Percentiles rank a stretch among this genome's conserved stretches.
phyloP scores from a whole-genome alignment of 2,329 filamentous ascomycete species.

The Didymella pinodella region DNA sequence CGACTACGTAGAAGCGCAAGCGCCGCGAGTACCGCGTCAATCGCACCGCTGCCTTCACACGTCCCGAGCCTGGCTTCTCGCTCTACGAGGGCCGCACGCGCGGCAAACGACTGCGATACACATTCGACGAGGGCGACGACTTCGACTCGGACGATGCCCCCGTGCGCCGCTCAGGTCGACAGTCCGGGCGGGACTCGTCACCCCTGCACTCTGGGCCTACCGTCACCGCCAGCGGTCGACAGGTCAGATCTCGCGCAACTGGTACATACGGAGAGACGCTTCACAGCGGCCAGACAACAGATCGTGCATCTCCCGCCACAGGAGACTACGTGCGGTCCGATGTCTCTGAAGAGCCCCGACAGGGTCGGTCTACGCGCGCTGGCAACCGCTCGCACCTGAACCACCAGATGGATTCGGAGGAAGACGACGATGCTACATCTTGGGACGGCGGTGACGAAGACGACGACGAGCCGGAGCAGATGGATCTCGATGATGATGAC shows the following conservation, averaged over 20 bases:
- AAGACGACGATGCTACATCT: constrained; percentile 69
- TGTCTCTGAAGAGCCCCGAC: constrained; percentile 57
- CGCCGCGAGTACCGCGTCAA: constrained; percentile 88
- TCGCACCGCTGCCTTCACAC: constrained; percentile 85
- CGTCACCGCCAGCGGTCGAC: constrained; percentile 85
- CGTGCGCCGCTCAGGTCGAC: constrained; percentile 68
- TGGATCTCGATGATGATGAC: constrained; percentile 68
- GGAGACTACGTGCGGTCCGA: constrained; percentile 56
- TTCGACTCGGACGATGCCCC: constrained; percentile 72
- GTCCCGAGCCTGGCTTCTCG: constrained; percentile 88
- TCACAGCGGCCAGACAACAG: constrained; percentile 61
- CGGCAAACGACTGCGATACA: constrained; percentile 96
- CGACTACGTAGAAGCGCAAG: constrained; percentile 76
- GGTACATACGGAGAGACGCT: constrained; percentile 71
- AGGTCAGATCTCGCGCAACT: constrained; percentile 71
- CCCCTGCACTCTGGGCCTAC: constrained; percentile 70
- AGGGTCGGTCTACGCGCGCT: constrained; percentile 55
- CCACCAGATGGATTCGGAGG: constrained; percentile 63
- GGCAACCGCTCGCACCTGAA: constrained; percentile 32
- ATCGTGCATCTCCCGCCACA: constrained; percentile 52
- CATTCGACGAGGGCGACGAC: constrained; percentile 92
- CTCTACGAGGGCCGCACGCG: constrained; percentile 95
- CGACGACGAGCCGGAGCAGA: constrained; percentile 63
- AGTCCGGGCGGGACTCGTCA: constrained; percentile 76
- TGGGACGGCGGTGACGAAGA: constrained; percentile 76